A percentile compares a stretch with the other conserved stretches of the same genome.
Conservation (phyloP, 257 asterid genomes). For the Craterostigma plantagineum region DNA sequence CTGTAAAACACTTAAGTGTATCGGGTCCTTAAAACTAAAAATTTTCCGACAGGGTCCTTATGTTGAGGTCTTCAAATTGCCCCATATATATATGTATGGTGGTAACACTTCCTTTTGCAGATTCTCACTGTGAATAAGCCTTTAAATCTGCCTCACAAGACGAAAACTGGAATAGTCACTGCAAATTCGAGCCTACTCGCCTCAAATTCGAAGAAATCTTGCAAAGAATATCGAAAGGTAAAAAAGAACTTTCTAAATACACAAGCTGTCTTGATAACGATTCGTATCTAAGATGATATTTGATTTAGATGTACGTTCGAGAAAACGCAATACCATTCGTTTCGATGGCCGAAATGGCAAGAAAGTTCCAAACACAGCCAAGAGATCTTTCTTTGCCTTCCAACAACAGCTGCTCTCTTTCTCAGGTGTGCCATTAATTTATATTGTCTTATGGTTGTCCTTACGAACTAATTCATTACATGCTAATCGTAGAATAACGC, state of each 20-base stretch:
- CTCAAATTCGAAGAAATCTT: conserved; percentile 26
- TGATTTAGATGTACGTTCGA: conserved; percentile 43
- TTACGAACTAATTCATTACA: background rate
- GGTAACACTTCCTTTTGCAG: conserved; percentile 25
- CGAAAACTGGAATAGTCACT: conserved; percentile 33
- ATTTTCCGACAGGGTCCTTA: too few relatives aligned
- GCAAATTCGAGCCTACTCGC: conserved; percentile 25
- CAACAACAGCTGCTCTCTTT: conserved; percentile 14
- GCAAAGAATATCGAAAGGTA: conserved; percentile 66
- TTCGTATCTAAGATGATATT: too few relatives aligned
- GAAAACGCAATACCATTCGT: conserved; percentile 62
- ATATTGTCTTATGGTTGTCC: too few relatives aligned
- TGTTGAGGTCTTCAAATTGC: too few relatives aligned
- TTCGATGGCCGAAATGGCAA: conserved; percentile 87
- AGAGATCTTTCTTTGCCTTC: conserved; percentile 37
- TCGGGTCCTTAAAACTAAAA: too few relatives aligned
- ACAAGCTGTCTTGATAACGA: too few relatives aligned
- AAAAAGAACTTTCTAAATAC: too few relatives aligned
- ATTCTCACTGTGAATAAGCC: conserved; percentile 54
- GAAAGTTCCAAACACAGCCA: conserved; percentile 67
- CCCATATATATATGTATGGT: too few relatives aligned
- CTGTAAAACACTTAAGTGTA: too few relatives aligned
- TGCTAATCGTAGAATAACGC: conserved; percentile 2
- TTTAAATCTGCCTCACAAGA: conserved; percentile 59
- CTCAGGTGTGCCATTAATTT: conserved; percentile 23